Conservation (phyloP, 495 filamentous ascomycete species). For the Neurospora discreta region DNA sequence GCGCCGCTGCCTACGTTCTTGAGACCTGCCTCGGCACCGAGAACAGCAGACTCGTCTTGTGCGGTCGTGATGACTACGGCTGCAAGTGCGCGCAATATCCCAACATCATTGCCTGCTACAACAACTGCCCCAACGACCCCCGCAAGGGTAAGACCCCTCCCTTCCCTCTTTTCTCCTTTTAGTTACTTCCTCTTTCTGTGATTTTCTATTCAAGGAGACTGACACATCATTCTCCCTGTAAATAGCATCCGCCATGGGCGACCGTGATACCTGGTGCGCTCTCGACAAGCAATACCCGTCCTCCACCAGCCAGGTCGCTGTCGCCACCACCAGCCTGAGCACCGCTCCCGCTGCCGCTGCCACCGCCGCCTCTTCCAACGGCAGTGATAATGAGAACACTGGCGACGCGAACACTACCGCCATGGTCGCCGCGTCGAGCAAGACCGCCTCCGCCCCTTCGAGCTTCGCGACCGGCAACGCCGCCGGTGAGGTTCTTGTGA, state of each 20-base stretch:
- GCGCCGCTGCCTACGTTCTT: constrained; percentile 34
- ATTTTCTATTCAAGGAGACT: neutral
- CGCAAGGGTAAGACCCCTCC: constrained; percentile 11
- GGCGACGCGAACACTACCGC: constrained; percentile 5
- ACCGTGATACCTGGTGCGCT: constrained; percentile 31
- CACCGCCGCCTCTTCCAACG: constrained; percentile 2
- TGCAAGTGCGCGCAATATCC: constrained; percentile 29
- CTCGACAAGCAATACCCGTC: constrained; percentile 26
- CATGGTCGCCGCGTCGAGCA: constrained; percentile 8
- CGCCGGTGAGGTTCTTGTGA: constrained; percentile 18
- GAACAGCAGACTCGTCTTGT: constrained; percentile 25
- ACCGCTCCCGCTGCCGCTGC: neutral
- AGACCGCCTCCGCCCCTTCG: constrained; percentile 7
- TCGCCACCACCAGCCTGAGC: neutral
- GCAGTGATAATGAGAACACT: constrained; percentile 5
- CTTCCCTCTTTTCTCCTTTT: neutral
- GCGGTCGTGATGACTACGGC: constrained; percentile 24
- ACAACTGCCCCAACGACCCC: constrained; percentile 37
- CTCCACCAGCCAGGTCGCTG: constrained; percentile 6
- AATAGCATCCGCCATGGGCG: constrained; percentile 12
- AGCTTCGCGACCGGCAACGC: constrained; percentile 19
- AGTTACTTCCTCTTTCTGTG: neutral
- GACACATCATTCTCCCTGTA: neutral
- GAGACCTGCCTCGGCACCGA: constrained; percentile 30
- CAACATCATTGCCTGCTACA: constrained; percentile 34